phyloP scores from a whole-genome alignment of 164 flowering plant species.

The Vitis rupestris region DNA sequence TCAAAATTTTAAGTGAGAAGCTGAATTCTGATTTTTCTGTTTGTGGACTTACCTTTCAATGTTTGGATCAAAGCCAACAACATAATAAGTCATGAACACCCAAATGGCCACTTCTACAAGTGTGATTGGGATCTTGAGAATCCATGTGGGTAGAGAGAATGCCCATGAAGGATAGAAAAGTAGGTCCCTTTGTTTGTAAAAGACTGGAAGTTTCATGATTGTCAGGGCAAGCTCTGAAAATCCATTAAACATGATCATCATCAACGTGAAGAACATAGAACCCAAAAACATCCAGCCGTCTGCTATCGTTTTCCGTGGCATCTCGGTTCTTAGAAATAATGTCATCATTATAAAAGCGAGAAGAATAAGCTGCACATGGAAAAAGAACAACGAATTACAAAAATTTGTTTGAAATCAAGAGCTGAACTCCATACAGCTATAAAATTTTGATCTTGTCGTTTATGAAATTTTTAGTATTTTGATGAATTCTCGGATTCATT shows the following conservation, averaged over 20 bases:
- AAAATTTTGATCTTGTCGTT: too few species aligned
- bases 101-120: slow-evolving; percentile 42
- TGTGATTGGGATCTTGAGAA: slow-evolving; percentile 54
- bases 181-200: slow-evolving; percentile 83
- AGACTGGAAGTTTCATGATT: slow-evolving; percentile 63
- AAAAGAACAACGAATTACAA: background rate
- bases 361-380: slow-evolving; percentile 28
- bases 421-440: too few species aligned
- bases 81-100: slow-evolving; percentile 49
- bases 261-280: slow-evolving; percentile 42
- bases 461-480: too few species aligned
- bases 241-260: slow-evolving; percentile 51
- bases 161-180: slow-evolving; percentile 87
- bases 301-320: slow-evolving; percentile 28
- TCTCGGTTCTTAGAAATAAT: slow-evolving; percentile 37
- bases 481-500: too few species aligned
- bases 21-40: too few species aligned
- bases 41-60: too few species aligned
- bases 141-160: slow-evolving; percentile 70
- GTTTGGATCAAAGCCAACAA: slow-evolving; percentile 56
- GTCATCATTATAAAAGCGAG: slow-evolving; percentile 39
- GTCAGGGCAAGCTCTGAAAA: slow-evolving; percentile 52
- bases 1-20: too few species aligned
- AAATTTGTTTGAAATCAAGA: background rate
- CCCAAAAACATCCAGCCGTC: slow-evolving; percentile 53